A percentile compares a stretch with the other conserved stretches of the same genome.
Evolutionary conservation across 1,139 yeast genomes (phyloP).

Genomic region (Kodamaea alishanica): DNA sequence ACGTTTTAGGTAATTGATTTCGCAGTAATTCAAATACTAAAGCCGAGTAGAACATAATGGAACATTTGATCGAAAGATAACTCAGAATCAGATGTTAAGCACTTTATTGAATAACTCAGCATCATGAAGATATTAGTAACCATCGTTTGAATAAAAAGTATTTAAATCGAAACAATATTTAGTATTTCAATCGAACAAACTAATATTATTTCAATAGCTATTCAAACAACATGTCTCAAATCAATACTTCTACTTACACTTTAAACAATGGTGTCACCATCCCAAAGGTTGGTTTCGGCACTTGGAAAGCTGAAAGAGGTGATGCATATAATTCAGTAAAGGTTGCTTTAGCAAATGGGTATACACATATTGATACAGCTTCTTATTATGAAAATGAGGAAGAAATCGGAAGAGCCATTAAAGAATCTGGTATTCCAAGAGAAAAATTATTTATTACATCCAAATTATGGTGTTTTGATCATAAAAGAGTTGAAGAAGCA

Average conservation of each 20-base stretch:
- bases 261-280: slow-evolving; percentile 30
- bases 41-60: too few relatives aligned
- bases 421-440: slow-evolving; percentile 65
- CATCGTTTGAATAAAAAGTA: too few relatives aligned
- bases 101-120: too few relatives aligned
- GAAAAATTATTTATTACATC: slow-evolving; percentile 74
- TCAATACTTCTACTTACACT: slow-evolving; percentile 8
- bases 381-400: slow-evolving; percentile 64
- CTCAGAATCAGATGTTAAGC: too few relatives aligned
- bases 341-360: slow-evolving; percentile 64
- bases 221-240: too few relatives aligned
- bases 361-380: slow-evolving; percentile 79
- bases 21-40: too few relatives aligned
- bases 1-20: too few relatives aligned
- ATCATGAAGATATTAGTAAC: too few relatives aligned
- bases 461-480: slow-evolving; percentile 71
- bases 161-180: too few relatives aligned
- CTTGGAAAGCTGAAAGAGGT: slow-evolving; percentile 48
- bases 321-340: slow-evolving; percentile 61
- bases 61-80: too few relatives aligned
- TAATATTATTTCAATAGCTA: too few relatives aligned
- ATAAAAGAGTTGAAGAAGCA: slow-evolving; percentile 56
- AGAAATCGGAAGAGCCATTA: slow-evolving; percentile 63
- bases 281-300: slow-evolving; percentile 60
- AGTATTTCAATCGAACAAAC: too few relatives aligned